Base-by-base conservation (phyloP, 306 rosid genomes). In the Adenanthera pavonina region DNA sequence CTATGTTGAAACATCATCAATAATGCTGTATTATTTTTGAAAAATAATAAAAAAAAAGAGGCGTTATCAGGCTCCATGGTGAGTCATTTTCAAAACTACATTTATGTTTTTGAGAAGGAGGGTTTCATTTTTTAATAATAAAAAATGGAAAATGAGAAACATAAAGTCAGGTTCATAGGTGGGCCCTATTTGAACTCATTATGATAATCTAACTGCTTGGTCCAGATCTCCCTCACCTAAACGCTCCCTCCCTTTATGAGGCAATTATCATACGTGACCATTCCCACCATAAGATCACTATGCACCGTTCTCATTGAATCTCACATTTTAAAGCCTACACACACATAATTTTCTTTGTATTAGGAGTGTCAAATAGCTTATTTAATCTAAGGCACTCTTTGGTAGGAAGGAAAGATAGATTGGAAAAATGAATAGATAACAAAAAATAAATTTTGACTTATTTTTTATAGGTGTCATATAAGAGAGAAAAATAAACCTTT, bases 181-280 rank as follows among this genome's bases (percentile, higher is more conserved):
- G 84, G 90, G 84, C 67, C 84, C 87, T 2, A 54, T 25, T 35
- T n/a, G 7, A 76, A 74, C 59, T 25, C 84, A 49, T n/a, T n/a
- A n/a, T n/a, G n/a, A n/a, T 40, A 40, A 40, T 5, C 0, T 8
- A 79, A 65, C 77, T 89, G 56, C 80, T 7, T 62, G 75, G 57
- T 54, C 62, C 20, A 16, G 67, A 79, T 79, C 82, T 83, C 48
- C 47, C 64, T 66, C 41, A 70, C 52, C 19, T 57, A 15, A 57
- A 77, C 54, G 64, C 64, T 69, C 5, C 65, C 15, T 69, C 38
- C 46, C 49, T n/a, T 71, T 1, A 1, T 0, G 44, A 8, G 77
- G 35, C 8, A 0, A 49, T 40, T 56, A 68, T 81, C 54, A 12
- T 38, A 57, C 71, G 82, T 36, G 76, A 66, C 59, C 14, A 17